phyloP scores from a whole-genome alignment of 768 basidiomycete species.

The Trametes sanguinea region DNA sequence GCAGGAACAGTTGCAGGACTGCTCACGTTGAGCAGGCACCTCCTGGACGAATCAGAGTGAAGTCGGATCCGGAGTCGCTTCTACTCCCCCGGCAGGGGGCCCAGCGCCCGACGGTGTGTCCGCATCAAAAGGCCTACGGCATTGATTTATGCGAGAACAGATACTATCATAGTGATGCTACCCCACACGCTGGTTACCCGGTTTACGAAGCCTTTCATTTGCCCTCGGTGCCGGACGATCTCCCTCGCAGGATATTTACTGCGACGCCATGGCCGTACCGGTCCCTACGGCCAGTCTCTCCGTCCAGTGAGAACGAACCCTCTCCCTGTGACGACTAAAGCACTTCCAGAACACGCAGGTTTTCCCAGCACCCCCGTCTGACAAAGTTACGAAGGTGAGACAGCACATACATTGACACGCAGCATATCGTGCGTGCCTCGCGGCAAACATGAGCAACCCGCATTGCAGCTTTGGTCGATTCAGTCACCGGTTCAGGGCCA shows the following conservation, averaged over 20 bases:
- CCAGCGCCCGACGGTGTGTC: background rate
- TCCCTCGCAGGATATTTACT: background rate
- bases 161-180: too few species aligned
- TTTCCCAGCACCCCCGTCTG: conserved; percentile 15
- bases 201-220: conserved; percentile 10
- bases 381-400: conserved; percentile 6
- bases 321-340: conserved; percentile 18
- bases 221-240: conserved; percentile 17
- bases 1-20: conserved; percentile 7
- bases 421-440: conserved; percentile 22
- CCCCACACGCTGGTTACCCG: background rate
- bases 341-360: conserved; percentile 12
- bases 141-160: background rate
- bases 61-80: background rate
- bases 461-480: conserved; percentile 14
- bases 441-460: conserved; percentile 28
- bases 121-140: background rate
- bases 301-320: conserved; percentile 10
- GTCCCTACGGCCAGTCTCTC: conserved; percentile 2
- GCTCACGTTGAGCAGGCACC: background rate
- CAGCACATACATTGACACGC: conserved; percentile 1
- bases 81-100: background rate
- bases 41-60: background rate
- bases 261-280: background rate
- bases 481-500: background rate